phyloP scores from a whole-genome alignment of 2,329 filamentous ascomycete genomes.

The Arthrocladium fulminans region DNA sequence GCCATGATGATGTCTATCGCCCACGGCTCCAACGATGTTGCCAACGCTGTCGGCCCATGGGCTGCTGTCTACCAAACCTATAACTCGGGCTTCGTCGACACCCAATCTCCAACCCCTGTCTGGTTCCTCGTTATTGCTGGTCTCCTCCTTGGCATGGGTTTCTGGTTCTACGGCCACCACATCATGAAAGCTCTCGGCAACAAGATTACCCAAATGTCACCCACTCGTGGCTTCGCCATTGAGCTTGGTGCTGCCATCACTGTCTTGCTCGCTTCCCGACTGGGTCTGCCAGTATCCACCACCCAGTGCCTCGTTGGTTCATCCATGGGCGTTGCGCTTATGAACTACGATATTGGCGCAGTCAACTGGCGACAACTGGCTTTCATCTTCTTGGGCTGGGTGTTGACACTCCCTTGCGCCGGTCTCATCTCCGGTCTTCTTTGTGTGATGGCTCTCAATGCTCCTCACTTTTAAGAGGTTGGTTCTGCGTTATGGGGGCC shows the following conservation, averaged over 20 bases:
- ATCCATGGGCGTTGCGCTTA: slow-evolving; percentile 30
- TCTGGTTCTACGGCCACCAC: slow-evolving; percentile 32
- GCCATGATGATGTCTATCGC: slow-evolving; percentile 37
- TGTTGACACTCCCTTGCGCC: slow-evolving; percentile 36
- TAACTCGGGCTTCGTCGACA: slow-evolving; percentile 25
- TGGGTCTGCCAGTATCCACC: slow-evolving; percentile 31
- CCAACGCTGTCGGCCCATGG: slow-evolving; percentile 37
- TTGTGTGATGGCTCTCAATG: slow-evolving; percentile 35
- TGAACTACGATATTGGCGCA: slow-evolving; percentile 31
- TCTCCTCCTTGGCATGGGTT: slow-evolving; percentile 32
- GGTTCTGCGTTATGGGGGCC: background rate
- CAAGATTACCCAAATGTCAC: slow-evolving; percentile 34
- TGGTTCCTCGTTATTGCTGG: slow-evolving; percentile 34
- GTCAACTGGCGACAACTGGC: slow-evolving; percentile 38
- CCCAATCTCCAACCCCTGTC: slow-evolving; percentile 28
- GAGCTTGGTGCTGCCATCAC: slow-evolving; percentile 36
- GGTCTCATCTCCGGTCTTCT: slow-evolving; percentile 34
- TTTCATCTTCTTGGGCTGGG: slow-evolving; percentile 38
- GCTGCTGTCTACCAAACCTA: slow-evolving; percentile 32
- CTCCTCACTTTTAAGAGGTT: slow-evolving; percentile 28
- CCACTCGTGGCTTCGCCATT: slow-evolving; percentile 31
- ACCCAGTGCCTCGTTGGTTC: slow-evolving; percentile 32
- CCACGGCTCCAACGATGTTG: slow-evolving; percentile 39
- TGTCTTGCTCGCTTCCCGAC: slow-evolving; percentile 28
- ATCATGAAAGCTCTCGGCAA: slow-evolving; percentile 36